These are phyloP conservation scores for Magnaporthales sp. DNA, from an alignment of 2,329 filamentous ascomycete genomes.

Conservation along the genomic window DNA sequence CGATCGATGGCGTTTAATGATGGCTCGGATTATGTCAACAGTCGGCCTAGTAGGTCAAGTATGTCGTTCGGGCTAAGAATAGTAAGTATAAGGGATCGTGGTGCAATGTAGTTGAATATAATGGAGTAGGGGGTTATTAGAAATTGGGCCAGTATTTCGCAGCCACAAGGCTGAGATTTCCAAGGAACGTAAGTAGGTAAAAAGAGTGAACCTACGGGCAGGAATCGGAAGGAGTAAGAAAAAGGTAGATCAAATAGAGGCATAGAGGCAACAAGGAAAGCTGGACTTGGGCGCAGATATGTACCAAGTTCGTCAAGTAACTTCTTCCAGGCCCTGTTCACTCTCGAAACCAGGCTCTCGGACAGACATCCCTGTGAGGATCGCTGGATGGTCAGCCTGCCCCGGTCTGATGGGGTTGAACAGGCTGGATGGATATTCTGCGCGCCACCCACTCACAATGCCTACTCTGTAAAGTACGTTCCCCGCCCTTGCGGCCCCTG, in stretches of 20 bases:
- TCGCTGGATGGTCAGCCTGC: not conserved
- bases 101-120: not conserved
- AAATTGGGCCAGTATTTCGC: not conserved
- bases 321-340: not conserved
- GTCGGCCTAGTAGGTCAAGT: not conserved
- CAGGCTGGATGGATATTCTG: not conserved
- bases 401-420: not conserved
- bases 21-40: not conserved
- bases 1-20: not conserved
- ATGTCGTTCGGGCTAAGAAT: not conserved
- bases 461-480: not conserved
- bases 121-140: not conserved
- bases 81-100: not conserved
- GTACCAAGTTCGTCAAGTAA: not conserved
- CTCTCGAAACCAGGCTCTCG: constrained; percentile 1
- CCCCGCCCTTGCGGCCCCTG: not conserved
- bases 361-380: constrained; percentile 3
- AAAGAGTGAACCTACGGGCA: not conserved
- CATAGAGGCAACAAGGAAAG: not conserved
- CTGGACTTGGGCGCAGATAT: not conserved
- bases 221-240: not conserved
- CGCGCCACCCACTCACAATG: not conserved
- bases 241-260: not conserved
- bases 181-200: not conserved
- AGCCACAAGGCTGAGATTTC: not conserved